These are phyloP conservation scores for Elsinoe ampelina DNA, from an alignment of 2,329 filamentous ascomycete genomes.

Conservation along the genomic window DNA sequence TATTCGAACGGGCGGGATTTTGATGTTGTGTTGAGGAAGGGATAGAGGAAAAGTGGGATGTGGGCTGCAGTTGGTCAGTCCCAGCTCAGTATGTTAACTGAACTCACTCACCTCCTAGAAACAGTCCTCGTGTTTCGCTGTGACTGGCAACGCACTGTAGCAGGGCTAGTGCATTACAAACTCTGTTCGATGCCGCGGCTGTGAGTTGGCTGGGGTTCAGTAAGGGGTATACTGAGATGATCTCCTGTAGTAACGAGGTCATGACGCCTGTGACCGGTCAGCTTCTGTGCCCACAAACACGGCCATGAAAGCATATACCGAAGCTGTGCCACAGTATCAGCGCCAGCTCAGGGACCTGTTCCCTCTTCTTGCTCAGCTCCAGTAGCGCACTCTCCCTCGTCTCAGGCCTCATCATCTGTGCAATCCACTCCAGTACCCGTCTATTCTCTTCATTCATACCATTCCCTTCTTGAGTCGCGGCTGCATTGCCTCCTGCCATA, in stretches of 20 bases:
- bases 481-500: constrained; percentile 17
- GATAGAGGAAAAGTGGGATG: constrained; percentile 94
- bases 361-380: constrained; percentile 95
- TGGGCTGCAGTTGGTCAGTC: constrained; percentile 53
- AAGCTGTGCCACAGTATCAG: constrained; percentile 98
- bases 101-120: constrained; percentile 66
- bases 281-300: constrained; percentile 18
- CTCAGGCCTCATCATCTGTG: constrained; percentile 77
- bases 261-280: constrained; percentile 64
- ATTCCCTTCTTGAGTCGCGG: constrained; percentile 13
- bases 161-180: constrained; percentile 92
- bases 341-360: constrained; percentile 93
- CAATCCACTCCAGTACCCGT: constrained; percentile 85
- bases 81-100: too few species aligned
- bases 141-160: constrained; percentile 96
- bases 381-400: constrained; percentile 84
- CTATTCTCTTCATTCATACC: constrained; percentile 67
- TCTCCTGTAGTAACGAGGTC: constrained; percentile 94
- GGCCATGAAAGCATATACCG: constrained; percentile 47
- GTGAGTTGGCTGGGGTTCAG: constrained; percentile 95
- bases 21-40: constrained; percentile 96
- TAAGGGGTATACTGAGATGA: constrained; percentile 95
- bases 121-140: constrained; percentile 88
- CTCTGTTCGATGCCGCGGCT: constrained; percentile 90
- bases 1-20: constrained; percentile 98